Conservation (phyloP, 116 monocot species). For the Posidonia oceanica region DNA sequence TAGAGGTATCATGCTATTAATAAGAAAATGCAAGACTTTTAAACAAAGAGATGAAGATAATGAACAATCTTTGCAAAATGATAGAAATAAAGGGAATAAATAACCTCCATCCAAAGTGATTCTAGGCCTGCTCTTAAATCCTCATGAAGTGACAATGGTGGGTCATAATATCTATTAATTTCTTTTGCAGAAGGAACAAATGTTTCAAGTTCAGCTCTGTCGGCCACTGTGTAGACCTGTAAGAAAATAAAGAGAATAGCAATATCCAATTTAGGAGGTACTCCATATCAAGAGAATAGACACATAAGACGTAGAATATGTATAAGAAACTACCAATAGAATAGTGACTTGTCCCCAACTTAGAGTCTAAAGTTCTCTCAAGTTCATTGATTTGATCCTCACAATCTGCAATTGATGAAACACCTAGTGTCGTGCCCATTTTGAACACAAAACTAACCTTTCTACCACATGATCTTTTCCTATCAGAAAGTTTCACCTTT, state of each 20-base stretch:
- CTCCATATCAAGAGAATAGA: too few relatives aligned
- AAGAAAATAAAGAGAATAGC: background rate
- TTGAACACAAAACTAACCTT: too few relatives aligned
- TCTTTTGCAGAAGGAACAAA: conserved; percentile 54
- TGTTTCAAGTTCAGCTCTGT: conserved; percentile 56
- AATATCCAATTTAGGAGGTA: too few relatives aligned
- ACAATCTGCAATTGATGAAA: conserved; percentile 56
- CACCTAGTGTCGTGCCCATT: too few relatives aligned
- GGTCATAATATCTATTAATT: conserved; percentile 55
- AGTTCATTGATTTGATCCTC: conserved; percentile 63
- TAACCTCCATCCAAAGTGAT: conserved; percentile 35
- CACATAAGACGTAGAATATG: background rate
- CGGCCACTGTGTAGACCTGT: conserved; percentile 62
- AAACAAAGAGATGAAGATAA: background rate
- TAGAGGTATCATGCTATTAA: conserved; percentile 46
- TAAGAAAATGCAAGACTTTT: conserved; percentile 5
- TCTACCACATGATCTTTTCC: too few relatives aligned
- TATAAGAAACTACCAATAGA: background rate
- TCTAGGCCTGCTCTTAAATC: conserved; percentile 35
- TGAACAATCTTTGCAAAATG: background rate
- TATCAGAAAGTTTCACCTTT: too few relatives aligned
- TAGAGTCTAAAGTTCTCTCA: conserved; percentile 73
- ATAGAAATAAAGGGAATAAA: background rate
- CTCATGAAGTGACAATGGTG: conserved; percentile 22
- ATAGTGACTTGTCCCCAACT: conserved; percentile 21